Percentiles rank a stretch among this genome's conserved stretches.
Evolutionary conservation across 495 filamentous ascomycete genomes (phyloP).

Genomic region (Podospora tetraspora): DNA sequence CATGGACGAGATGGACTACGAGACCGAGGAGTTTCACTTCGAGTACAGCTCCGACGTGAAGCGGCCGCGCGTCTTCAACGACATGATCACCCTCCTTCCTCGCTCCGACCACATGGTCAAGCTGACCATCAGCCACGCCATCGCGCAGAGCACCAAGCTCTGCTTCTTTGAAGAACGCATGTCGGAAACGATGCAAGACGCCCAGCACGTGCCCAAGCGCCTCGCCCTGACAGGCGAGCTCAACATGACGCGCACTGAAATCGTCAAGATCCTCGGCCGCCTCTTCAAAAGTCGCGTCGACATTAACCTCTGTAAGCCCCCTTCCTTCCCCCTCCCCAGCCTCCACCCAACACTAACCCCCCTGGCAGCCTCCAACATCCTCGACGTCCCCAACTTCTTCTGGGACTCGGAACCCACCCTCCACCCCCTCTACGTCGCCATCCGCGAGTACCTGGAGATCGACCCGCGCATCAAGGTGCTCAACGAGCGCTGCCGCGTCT

Average conservation of each 20-base stretch:
- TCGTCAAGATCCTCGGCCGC: constrained; percentile 82
- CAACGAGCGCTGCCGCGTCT: constrained; percentile 94
- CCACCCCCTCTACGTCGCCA: constrained; percentile 88
- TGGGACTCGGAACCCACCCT: constrained; percentile 96
- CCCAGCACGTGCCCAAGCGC: constrained; percentile 82
- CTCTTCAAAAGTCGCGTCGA: constrained; percentile 93
- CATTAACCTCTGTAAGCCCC: constrained; percentile 84
- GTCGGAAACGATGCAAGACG: constrained; percentile 87
- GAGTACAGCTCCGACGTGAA: constrained; percentile 84
- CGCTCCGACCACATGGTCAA: constrained; percentile 97
- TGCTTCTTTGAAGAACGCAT: constrained; percentile 96
- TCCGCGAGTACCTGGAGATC: constrained; percentile 97
- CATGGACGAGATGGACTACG: constrained; percentile 78
- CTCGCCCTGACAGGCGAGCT: constrained; percentile 85
- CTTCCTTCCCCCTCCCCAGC: neutral
- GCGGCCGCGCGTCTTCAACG: constrained; percentile 88
- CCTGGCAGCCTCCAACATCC: constrained; percentile 77
- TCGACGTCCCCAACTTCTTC: constrained; percentile 98
- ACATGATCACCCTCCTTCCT: constrained; percentile 95
- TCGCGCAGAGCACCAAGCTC: constrained; percentile 95
- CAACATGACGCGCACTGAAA: constrained; percentile 87
- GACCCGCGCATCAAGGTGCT: constrained; percentile 89
- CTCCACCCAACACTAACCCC: constrained; percentile 5
- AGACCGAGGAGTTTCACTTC: constrained; percentile 98
- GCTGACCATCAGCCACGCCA: constrained; percentile 92